Evolutionary conservation across 2,329 filamentous ascomycete genomes (phyloP), one percentile per base, ranked within the genome.

Genomic region (Paraphaeosphaeria sporulosa): DNA sequence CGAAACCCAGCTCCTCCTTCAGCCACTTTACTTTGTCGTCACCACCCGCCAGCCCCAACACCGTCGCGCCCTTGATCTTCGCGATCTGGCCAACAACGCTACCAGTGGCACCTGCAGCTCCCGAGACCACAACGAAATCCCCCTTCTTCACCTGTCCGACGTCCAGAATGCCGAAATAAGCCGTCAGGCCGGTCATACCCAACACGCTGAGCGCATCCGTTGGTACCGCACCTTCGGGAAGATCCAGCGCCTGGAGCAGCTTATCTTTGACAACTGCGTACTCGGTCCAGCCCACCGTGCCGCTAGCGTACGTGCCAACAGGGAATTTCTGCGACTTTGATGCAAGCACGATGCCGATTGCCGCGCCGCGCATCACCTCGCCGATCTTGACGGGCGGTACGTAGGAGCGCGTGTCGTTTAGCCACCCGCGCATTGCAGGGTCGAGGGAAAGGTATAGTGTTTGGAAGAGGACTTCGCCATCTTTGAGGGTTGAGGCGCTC

Each of bases 81-180:
- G 90, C 90, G 66, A 94, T 92, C 78, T 94, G 91, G 0, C 90
- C 90, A 0, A 87, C 91, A 1, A 94, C 86, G 70, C 86, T 90
- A 1, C 91, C 91, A 0, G 91, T 94, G 0, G 91, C 91, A 2
- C 91, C 91, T 0, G 91, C 91, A 1, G 91, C 91, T 7, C 90
- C 91, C 9, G 87, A 90, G 0, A 94, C 89, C 8, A 94, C 90
- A 1, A 94, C 90, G 4, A 90, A 88, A 64, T 94, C 90, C 4
- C 90, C 90, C 0, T 84, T 76, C 75, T 89, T 87, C 43, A 90
- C 86, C 57, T 89, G 80, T 2, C 87, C 91, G 48, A 94, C 85
- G 57, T 90, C 85, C 32, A 86, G 76, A 73, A 94, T 86, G 21
- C 91, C 91, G 64, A 91, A 90, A 79, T 92, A 94, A 1, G 91